Conservation (phyloP, 2,329 filamentous ascomycete genomes). For the Huntiella moniliformis region DNA sequence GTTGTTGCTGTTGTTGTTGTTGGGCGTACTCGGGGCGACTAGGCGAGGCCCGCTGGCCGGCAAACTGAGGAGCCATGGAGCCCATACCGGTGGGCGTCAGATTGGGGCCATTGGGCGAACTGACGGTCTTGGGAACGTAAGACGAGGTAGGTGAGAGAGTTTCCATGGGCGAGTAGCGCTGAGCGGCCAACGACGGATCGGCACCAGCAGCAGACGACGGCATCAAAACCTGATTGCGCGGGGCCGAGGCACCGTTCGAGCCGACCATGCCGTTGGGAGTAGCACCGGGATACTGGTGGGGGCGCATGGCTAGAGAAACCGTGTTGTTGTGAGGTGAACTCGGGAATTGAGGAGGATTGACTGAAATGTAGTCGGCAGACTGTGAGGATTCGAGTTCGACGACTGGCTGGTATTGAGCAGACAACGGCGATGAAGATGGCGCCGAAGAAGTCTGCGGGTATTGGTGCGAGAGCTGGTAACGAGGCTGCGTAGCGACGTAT, state of each 20-base stretch:
- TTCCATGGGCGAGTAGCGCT: slow-evolving; percentile 95
- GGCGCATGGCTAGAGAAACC: slow-evolving; percentile 61
- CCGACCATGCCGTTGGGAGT: slow-evolving; percentile 21
- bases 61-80: slow-evolving; percentile 52
- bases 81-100: slow-evolving; percentile 66
- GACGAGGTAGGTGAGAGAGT: slow-evolving; percentile 62
- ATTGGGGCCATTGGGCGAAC: slow-evolving; percentile 50
- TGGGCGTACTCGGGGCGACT: slow-evolving; percentile 46
- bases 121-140: slow-evolving; percentile 46
- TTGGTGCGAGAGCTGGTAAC: background rate
- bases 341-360: background rate
- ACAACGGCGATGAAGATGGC: background rate
- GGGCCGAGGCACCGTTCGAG: slow-evolving; percentile 38
- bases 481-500: background rate
- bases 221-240: slow-evolving; percentile 20
- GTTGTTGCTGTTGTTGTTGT: slow-evolving; percentile 10
- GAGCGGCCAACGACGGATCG: slow-evolving; percentile 64
- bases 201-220: slow-evolving; percentile 20
- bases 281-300: slow-evolving; percentile 49
- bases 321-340: slow-evolving; percentile 5
- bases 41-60: slow-evolving; percentile 52
- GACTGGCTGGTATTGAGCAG: too few species aligned
- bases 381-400: too few species aligned
- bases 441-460: background rate
- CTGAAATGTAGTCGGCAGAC: too few species aligned